These are phyloP conservation scores for Toxoplasma gondii DNA, from an alignment of 169 alveolate species.

Conservation along the genomic window DNA sequence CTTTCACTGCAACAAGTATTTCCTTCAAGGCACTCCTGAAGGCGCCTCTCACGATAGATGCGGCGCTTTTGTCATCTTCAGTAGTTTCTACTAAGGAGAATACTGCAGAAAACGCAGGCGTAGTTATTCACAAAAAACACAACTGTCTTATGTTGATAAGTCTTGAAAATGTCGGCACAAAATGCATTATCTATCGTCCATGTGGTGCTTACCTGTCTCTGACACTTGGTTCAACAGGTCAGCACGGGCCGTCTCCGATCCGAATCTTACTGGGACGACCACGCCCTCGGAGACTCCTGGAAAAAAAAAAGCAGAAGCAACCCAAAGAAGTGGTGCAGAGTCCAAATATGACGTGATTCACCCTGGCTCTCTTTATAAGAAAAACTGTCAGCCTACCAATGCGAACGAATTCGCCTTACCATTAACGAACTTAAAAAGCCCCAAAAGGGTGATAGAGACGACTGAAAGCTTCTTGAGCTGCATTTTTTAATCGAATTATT, in stretches of 20 bases:
- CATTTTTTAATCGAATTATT: no score
- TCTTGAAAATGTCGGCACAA: background rate
- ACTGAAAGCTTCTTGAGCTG: no score
- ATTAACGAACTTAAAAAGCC: no score
- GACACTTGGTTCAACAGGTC: constrained; percentile 16
- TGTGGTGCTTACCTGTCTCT: background rate
- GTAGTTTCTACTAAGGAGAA: constrained; percentile 1
- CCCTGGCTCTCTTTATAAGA: no score
- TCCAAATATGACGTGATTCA: no score
- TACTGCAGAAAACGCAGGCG: background rate
- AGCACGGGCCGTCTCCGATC: constrained; percentile 7
- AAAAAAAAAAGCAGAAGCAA: background rate
- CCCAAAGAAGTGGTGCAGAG: background rate
- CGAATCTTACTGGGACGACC: background rate
- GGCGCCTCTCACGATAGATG: background rate
- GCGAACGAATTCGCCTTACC: no score
- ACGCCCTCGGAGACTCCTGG: background rate
- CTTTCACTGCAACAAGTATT: background rate
- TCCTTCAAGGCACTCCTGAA: background rate
- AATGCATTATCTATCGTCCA: no score
- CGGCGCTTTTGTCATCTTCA: background rate
- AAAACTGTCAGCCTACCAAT: no score
- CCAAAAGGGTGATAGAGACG: no score
- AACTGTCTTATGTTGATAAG: background rate
- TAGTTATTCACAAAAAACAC: background rate